A percentile compares a stretch with the other conserved stretches of the same genome.
These are phyloP conservation scores for Biscogniauxia marginata DNA, from an alignment of 2,329 filamentous ascomycete species.

Conservation along the genomic window DNA sequence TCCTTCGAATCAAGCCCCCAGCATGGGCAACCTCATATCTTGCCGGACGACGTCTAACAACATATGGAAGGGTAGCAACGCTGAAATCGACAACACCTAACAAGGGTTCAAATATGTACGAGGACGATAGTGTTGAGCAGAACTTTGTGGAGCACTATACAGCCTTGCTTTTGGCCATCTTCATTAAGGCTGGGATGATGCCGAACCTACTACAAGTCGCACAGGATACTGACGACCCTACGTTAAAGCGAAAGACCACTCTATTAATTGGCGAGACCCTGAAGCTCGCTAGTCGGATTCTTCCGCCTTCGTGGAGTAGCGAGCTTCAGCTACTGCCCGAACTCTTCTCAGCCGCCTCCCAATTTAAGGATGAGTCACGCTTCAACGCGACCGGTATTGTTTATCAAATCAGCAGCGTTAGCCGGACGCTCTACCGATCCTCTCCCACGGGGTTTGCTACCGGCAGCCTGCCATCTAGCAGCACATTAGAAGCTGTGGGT, in stretches of 20 bases:
- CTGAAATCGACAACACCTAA: conserved; percentile 60
- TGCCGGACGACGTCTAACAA: conserved; percentile 87
- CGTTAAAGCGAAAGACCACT: conserved; percentile 83
- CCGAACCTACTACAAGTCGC: conserved; percentile 62
- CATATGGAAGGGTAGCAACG: conserved; percentile 91
- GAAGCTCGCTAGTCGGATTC: conserved; percentile 80
- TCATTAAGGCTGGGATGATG: conserved; percentile 78
- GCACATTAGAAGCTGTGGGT: conserved; percentile 47
- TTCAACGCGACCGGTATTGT: conserved; percentile 86
- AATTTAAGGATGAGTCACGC: conserved; percentile 68
- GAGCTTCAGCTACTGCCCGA: conserved; percentile 86
- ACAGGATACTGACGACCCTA: conserved; percentile 64
- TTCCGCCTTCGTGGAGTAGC: conserved; percentile 80
- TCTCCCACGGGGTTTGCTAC: conserved; percentile 48
- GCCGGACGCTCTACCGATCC: conserved; percentile 84
- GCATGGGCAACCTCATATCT: conserved; percentile 96
- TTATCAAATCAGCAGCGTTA: conserved; percentile 98
- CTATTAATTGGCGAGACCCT: conserved; percentile 87
- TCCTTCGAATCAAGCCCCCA: conserved; percentile 85
- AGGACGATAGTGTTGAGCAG: conserved; percentile 69
- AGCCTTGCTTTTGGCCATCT: conserved; percentile 78
- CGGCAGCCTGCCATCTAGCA: conserved; percentile 40
- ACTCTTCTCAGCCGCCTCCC: conserved; percentile 73
- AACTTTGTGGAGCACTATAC: conserved; percentile 95
- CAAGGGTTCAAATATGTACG: conserved; percentile 51